Percentiles rank a stretch among this genome's conserved stretches.
Evolutionary conservation across 768 basidiomycete genomes (phyloP).

Genomic region (Suillus paluster): DNA sequence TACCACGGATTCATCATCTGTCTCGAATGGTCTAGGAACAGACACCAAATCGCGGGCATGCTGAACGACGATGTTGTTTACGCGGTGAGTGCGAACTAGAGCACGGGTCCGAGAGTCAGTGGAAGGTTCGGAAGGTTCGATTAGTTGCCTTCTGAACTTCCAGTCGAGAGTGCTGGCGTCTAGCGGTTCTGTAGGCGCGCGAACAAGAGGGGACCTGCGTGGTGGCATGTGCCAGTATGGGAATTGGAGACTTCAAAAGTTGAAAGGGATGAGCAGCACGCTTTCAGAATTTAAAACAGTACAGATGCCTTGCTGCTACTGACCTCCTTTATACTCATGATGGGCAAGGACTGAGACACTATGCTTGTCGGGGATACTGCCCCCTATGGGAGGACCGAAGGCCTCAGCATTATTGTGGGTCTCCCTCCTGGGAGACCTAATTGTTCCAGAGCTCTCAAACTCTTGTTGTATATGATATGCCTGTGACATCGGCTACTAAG

Average conservation of each 20-base stretch:
- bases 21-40: neutral
- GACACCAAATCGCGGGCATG: neutral
- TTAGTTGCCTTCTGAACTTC: neutral
- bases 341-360: neutral
- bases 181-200: neutral
- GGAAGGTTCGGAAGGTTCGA: neutral
- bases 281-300: neutral
- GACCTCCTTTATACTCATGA: constrained; percentile 4
- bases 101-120: neutral
- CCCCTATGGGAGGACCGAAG: neutral
- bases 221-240: neutral
- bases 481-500: neutral
- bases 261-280: neutral
- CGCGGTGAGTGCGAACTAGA: neutral
- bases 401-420: neutral
- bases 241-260: neutral
- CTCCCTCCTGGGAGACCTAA: neutral
- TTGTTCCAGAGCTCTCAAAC: neutral
- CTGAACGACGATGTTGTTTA: neutral
- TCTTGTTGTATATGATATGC: neutral
- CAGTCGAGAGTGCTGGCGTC: neutral
- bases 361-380: neutral
- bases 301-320: neutral
- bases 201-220: neutral
- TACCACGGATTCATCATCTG: neutral